These are phyloP conservation scores for Boletus tylopilopsis DNA, from an alignment of 768 basidiomycete species.

Conservation along the genomic window DNA sequence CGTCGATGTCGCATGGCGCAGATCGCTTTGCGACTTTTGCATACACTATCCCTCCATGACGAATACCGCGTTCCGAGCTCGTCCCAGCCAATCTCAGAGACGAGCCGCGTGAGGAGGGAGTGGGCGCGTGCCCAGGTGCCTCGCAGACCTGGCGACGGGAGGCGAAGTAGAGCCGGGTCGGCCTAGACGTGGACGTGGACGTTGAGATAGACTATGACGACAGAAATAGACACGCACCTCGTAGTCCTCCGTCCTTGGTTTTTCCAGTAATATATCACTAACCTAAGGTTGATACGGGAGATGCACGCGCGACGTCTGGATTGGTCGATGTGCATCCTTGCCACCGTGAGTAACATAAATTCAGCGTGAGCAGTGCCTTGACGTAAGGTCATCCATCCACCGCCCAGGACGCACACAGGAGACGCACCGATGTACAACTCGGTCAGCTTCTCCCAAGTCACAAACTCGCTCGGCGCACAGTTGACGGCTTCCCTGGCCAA, in stretches of 20 bases:
- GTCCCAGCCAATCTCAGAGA: conserved; percentile 97
- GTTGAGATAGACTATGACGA: too few species aligned
- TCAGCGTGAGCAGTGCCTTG: conserved; percentile 85
- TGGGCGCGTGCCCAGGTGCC: conserved; percentile 98
- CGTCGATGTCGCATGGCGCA: too few species aligned
- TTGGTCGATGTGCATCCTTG: conserved; percentile 83
- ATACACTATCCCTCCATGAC: conserved; percentile 99
- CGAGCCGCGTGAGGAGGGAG: conserved; percentile 82
- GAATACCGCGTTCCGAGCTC: conserved; percentile 95
- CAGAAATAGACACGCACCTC: too few species aligned
- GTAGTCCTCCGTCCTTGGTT: conserved; percentile 78
- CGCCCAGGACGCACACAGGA: background rate
- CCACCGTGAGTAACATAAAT: conserved; percentile 98
- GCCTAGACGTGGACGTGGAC: conserved; percentile 52
- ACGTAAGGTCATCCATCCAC: too few species aligned
- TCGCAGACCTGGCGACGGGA: conserved; percentile 90
- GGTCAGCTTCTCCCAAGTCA: conserved; percentile 98
- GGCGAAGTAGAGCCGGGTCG: conserved; percentile 88
- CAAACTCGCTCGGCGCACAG: conserved; percentile 97
- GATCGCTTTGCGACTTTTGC: conserved; percentile 83
- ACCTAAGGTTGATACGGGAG: conserved; percentile 84
- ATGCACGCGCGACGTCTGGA: conserved; percentile 77
- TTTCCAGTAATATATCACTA: conserved; percentile 85
- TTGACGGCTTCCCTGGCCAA: conserved; percentile 95
- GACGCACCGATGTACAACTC: conserved; percentile 86